These are phyloP conservation scores for Sisymbrium altissimum DNA, from an alignment of 345 rosid genomes.

Conservation along the genomic window DNA sequence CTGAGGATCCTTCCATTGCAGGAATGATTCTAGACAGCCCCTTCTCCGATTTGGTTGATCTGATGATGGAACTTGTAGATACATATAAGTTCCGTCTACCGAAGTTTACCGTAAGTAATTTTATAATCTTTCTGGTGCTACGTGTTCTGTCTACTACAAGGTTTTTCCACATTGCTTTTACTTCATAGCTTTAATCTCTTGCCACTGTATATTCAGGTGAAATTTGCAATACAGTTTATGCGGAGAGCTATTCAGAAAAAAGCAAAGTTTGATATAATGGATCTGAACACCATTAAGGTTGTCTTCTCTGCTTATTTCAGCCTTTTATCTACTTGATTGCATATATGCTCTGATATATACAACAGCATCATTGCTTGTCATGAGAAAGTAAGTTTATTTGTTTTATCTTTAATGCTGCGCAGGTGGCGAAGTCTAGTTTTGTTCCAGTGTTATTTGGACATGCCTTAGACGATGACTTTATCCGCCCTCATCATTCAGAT, in stretches of 20 bases:
- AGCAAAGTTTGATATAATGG: slow-evolving; percentile 81
- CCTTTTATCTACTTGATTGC: not conserved
- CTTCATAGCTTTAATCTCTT: not conserved
- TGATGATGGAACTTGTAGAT: slow-evolving; percentile 93
- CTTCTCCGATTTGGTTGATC: slow-evolving; percentile 86
- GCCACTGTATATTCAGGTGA: slow-evolving; percentile 52
- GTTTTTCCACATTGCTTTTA: not conserved
- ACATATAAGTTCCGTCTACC: slow-evolving; percentile 79
- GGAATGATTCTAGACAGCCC: slow-evolving; percentile 96
- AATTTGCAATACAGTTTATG: slow-evolving; percentile 89
- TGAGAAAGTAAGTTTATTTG: no score
- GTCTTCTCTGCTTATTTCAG: not conserved
- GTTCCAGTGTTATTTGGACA: slow-evolving; percentile 97
- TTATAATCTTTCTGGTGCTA: not conserved
- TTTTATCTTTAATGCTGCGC: slow-evolving; percentile 15
- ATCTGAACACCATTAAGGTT: slow-evolving; percentile 82
- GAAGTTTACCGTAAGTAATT: slow-evolving; percentile 73
- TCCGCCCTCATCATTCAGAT: slow-evolving; percentile 88
- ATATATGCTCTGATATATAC: slow-evolving; percentile 4
- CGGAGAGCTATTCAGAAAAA: slow-evolving; percentile 70
- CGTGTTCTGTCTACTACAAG: not conserved
- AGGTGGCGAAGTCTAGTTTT: slow-evolving; percentile 82
- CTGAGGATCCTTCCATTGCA: slow-evolving; percentile 90
- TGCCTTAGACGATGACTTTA: slow-evolving; percentile 85
- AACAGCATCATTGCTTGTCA: not conserved